Conservation (phyloP, 768 basidiomycete species). For the Tulasnella sp. region DNA sequence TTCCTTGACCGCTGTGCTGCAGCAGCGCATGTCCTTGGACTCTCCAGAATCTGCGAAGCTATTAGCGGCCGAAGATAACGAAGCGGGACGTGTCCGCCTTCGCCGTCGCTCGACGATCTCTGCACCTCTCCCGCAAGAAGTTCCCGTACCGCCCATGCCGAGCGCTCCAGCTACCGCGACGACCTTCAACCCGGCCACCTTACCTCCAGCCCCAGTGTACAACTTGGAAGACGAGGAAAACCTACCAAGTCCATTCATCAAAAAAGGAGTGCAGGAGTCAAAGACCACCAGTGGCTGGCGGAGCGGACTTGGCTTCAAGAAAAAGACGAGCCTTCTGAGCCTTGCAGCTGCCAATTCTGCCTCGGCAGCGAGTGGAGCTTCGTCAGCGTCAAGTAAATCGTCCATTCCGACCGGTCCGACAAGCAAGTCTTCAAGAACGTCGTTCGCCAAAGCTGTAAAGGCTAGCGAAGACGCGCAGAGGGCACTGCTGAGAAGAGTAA, state of each 20-base stretch:
- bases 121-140: background rate
- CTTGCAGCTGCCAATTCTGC: conserved; percentile 27
- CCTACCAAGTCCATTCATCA: conserved; percentile 78
- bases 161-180: conserved; percentile 3
- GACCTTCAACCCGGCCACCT: conserved; percentile 10
- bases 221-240: conserved; percentile 77
- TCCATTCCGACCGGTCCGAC: conserved; percentile 13
- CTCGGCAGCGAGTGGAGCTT: background rate
- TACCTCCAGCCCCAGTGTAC: conserved; percentile 49
- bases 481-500: conserved; percentile 20
- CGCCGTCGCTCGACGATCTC: conserved; percentile 24
- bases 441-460: conserved; percentile 48
- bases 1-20: background rate
- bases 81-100: background rate
- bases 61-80: background rate
- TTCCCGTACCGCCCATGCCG: background rate
- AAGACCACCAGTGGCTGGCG: conserved; percentile 32
- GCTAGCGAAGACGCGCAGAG: conserved; percentile 54
- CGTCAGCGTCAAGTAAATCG: background rate
- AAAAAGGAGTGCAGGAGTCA: conserved; percentile 40
- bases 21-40: conserved; percentile 6
- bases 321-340: conserved; percentile 22
- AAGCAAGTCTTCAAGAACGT: conserved; percentile 40
- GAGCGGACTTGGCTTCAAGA: conserved; percentile 30
- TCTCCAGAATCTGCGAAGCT: conserved; percentile 18